These are phyloP conservation scores for Xerocomus brunneocitrinus DNA, from an alignment of 768 basidiomycete genomes.

Conservation along the genomic window DNA sequence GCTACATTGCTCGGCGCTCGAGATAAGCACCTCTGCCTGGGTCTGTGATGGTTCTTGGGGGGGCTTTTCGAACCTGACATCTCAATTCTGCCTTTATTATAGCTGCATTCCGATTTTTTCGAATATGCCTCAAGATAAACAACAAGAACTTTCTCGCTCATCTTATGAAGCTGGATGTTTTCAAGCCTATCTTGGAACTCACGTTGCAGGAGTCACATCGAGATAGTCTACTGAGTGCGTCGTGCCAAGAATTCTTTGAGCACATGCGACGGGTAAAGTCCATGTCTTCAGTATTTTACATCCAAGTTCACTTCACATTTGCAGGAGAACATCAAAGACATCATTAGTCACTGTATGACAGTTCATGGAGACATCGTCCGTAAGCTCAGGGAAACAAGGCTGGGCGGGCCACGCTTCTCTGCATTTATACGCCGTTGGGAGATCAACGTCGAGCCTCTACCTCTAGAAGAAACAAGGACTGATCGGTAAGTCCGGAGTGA, in stretches of 20 bases:
- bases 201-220: constrained; percentile 77
- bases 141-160: constrained; percentile 72
- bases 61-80: constrained; percentile 9
- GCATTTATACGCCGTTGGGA: constrained; percentile 80
- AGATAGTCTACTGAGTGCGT: constrained; percentile 91
- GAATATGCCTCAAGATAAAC: constrained; percentile 74
- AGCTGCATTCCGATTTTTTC: constrained; percentile 94
- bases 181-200: constrained; percentile 79
- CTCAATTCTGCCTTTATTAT: constrained; percentile 5
- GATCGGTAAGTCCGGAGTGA: constrained; percentile 42
- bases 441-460: constrained; percentile 82
- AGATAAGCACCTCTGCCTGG: constrained; percentile 90
- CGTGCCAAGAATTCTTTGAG: constrained; percentile 95
- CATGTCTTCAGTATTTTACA: neutral
- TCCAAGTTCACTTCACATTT: constrained; percentile 4
- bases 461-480: constrained; percentile 45
- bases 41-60: constrained; percentile 42
- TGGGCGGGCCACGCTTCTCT: constrained; percentile 65
- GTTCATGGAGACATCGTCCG: constrained; percentile 64
- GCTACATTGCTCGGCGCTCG: constrained; percentile 73
- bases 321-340: constrained; percentile 83
- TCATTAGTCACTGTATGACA: constrained; percentile 82
- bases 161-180: constrained; percentile 78
- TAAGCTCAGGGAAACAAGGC: constrained; percentile 52
- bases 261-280: constrained; percentile 75